Evolutionary conservation across 1,284 basidiomycete species (phyloP).

Genomic region (Fomitopsis palustris): DNA sequence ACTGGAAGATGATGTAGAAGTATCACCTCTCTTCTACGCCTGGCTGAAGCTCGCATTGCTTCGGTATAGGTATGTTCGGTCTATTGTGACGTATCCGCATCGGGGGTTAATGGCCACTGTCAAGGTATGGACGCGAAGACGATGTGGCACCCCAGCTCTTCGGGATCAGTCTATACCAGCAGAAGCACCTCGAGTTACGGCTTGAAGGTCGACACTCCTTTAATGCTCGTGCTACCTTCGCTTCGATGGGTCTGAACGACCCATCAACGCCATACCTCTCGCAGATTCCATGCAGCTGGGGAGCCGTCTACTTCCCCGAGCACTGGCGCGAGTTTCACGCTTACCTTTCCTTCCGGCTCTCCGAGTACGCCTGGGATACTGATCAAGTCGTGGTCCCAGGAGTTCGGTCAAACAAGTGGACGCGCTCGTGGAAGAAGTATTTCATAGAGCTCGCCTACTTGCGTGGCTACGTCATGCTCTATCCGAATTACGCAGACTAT

Average conservation of each 20-base stretch:
- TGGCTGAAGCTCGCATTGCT: constrained; percentile 77
- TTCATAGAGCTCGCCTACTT: constrained; percentile 82
- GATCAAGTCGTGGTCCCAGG: constrained; percentile 56
- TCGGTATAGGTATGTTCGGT: constrained; percentile 56
- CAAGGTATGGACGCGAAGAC: constrained; percentile 51
- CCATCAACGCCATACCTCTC: constrained; percentile 72
- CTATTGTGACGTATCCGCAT: background rate
- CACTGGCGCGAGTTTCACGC: constrained; percentile 82
- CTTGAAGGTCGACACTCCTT: constrained; percentile 66
- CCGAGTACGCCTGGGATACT: constrained; percentile 41
- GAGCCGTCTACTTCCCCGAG: constrained; percentile 84
- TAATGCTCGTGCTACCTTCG: constrained; percentile 58
- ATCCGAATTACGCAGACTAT: constrained; percentile 73
- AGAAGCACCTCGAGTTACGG: constrained; percentile 73
- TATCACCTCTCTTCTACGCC: constrained; percentile 79
- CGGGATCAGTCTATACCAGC: constrained; percentile 81
- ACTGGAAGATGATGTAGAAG: constrained; percentile 80
- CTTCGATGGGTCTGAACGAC: constrained; percentile 33
- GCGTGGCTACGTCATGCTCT: constrained; percentile 81
- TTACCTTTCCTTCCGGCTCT: constrained; percentile 67
- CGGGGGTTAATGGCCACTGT: no score
- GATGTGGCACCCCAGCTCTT: constrained; percentile 50
- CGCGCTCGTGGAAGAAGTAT: constrained; percentile 81
- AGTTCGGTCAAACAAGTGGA: constrained; percentile 78
- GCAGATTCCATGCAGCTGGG: constrained; percentile 85